Conservation (phyloP, 2,329 filamentous ascomycete genomes). For the Alternaria burnsii region DNA sequence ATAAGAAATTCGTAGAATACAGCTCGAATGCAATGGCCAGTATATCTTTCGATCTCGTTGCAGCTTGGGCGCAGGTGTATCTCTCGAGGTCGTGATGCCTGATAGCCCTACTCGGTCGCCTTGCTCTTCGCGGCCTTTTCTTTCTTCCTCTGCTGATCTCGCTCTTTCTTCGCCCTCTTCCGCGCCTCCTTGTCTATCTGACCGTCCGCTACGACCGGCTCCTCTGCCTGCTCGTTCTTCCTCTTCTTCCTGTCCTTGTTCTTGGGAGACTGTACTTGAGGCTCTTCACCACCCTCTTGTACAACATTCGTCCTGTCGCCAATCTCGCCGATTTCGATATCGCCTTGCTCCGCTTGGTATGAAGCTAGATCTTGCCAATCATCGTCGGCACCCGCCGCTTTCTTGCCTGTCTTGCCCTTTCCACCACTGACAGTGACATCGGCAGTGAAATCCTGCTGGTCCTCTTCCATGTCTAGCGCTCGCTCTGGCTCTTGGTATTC, state of each 20-base stretch:
- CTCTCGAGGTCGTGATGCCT: constrained; percentile 3
- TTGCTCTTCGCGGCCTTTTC: constrained; percentile 46
- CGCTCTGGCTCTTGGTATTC: constrained; percentile 59
- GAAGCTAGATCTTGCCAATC: constrained; percentile 56
- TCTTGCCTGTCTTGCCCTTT: constrained; percentile 24
- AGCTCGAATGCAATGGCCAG: constrained; percentile 7
- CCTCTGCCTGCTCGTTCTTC: constrained; percentile 32
- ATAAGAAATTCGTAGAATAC: constrained; percentile 8
- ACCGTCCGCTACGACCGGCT: constrained; percentile 3
- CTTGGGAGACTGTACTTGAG: constrained; percentile 33
- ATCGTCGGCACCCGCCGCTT: constrained; percentile 18
- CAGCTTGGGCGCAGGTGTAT: neutral
- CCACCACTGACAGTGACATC: constrained; percentile 4
- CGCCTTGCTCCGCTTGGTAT: constrained; percentile 53
- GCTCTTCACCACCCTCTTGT: constrained; percentile 38
- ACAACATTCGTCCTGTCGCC: constrained; percentile 48
- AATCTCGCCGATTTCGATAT: constrained; percentile 53
- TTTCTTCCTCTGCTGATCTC: constrained; percentile 55
- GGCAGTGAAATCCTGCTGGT: constrained; percentile 10
- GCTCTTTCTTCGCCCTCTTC: constrained; percentile 65
- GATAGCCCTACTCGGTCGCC: constrained; percentile 21
- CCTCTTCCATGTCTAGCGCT: constrained; percentile 52
- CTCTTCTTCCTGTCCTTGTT: constrained; percentile 44
- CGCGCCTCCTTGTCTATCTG: constrained; percentile 61
- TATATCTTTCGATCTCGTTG: neutral